These are phyloP conservation scores for Polyplosphaeria fusca DNA, from an alignment of 495 filamentous ascomycete genomes.

Conservation along the genomic window DNA sequence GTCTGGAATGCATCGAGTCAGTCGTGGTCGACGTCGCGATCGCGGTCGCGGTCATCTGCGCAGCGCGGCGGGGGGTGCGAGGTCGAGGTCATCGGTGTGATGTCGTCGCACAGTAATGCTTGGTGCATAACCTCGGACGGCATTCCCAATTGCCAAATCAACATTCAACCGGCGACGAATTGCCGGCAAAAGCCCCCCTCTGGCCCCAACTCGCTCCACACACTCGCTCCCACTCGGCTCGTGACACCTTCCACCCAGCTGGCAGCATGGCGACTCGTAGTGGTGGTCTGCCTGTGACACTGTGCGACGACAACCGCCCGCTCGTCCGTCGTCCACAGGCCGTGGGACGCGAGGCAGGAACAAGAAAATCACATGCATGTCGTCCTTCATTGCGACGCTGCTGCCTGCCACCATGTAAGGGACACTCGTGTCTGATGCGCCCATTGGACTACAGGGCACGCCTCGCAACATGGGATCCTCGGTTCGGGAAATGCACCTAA, in stretches of 20 bases:
- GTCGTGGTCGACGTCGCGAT: constrained; percentile 10
- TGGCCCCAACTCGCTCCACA: background rate
- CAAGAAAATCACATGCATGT: constrained; percentile 22
- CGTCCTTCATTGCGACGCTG: constrained; percentile 12
- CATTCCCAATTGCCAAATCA: constrained; percentile 23
- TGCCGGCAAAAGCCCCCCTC: constrained; percentile 17
- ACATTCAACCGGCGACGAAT: constrained; percentile 4
- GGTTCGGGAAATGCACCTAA: constrained; percentile 14
- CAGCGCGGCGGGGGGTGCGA: constrained; percentile 1
- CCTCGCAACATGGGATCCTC: constrained; percentile 6
- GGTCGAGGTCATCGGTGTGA: background rate
- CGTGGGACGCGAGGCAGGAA: background rate
- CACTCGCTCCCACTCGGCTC: background rate
- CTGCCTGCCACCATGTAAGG: constrained; percentile 22
- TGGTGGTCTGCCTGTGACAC: constrained; percentile 13
- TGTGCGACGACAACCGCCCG: constrained; percentile 10
- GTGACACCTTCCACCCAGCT: background rate
- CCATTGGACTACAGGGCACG: constrained; percentile 11
- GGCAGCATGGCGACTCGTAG: background rate
- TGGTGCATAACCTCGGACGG: constrained; percentile 2
- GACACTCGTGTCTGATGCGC: background rate
- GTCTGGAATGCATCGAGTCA: constrained; percentile 9
- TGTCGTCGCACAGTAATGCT: constrained; percentile 21
- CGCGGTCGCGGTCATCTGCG: constrained; percentile 16
- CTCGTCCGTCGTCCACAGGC: constrained; percentile 9